Percentiles rank a stretch among this genome's conserved stretches.
Evolutionary conservation across 179 eudicot species (phyloP).

Genomic region (Spergularia azorica): DNA sequence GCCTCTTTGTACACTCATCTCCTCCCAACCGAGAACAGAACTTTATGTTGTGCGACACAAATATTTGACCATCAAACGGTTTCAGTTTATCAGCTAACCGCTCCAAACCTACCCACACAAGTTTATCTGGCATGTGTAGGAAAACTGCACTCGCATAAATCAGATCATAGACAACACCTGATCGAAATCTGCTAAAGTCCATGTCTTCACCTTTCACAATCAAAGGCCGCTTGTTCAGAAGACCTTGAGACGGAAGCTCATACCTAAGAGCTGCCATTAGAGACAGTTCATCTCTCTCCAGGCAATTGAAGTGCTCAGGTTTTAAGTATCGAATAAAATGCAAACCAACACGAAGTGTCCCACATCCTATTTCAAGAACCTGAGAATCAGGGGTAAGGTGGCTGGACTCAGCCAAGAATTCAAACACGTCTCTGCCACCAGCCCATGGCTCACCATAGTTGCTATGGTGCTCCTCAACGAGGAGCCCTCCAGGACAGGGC

Average conservation of each 20-base stretch:
- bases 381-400: conserved; percentile 60
- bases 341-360: conserved; percentile 94
- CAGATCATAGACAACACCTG: conserved; percentile 65
- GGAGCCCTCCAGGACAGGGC: conserved; percentile 93
- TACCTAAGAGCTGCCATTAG: conserved; percentile 93
- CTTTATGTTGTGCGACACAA: conserved; percentile 92
- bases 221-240: conserved; percentile 77
- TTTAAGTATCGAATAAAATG: conserved; percentile 86
- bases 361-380: conserved; percentile 97
- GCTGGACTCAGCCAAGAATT: conserved; percentile 74
- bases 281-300: conserved; percentile 96
- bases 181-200: conserved; percentile 81
- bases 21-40: conserved; percentile 94
- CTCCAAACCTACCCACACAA: conserved; percentile 93
- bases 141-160: conserved; percentile 98
- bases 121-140: conserved; percentile 93
- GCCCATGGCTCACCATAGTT: conserved; percentile 99
- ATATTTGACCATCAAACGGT: conserved; percentile 77
- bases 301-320: conserved; percentile 71
- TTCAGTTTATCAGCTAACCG: conserved; percentile 62
- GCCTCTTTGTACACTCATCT: conserved; percentile 78
- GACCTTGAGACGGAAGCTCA: conserved; percentile 96
- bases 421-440: conserved; percentile 95
- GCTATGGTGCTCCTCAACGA: conserved; percentile 97
- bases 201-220: conserved; percentile 94